Evolutionary conservation across 2,329 filamentous ascomycete species (phyloP), one percentile per base, ranked within the genome.

Genomic region (Phyllachora maydis): DNA sequence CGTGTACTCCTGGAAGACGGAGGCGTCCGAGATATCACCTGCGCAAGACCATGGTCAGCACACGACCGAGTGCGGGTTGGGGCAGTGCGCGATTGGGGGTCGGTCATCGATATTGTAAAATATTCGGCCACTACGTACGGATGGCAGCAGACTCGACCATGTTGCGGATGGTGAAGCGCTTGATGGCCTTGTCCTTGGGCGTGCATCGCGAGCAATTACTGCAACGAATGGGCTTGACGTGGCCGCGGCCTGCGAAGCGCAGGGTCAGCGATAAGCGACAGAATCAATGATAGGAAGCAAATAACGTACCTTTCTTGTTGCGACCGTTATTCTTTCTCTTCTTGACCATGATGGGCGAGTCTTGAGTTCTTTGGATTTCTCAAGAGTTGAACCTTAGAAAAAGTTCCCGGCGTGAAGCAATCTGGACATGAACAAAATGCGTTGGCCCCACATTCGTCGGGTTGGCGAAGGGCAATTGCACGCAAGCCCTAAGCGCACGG

Each of bases 21-120:
- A 95, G 50, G 90, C 88, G 57, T 98, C 88, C 41, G 83, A 93
- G 65, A 98, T 98, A 81, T 98, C 88, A 82, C 88, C 88, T 95
- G 49, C 28, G 17, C 13, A 23, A n/a, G n/a, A n/a, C n/a, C 11
- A 16, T 10, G 25, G 31, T 36, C 26, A 38, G 33, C 27, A 18
- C 16, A 27, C 23, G 18, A 14, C 20, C 13, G 23, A 6, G 18
- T 21, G 4, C 8, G 18, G 18, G 15, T 14, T 14, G 11, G 28
- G 21, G 26, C 24, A 23, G 27, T 26, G 23, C 5, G 11, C 8
- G n/a, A n/a, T n/a, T n/a, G n/a, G n/a, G n/a, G n/a, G n/a, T n/a
- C 11, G 13, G n/a, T 11, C 6, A 16, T 11, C 9, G 12, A 7
- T 22, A 11, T 8, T 6, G 21, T 14, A 6, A 10, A 14, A 8